Conservation (phyloP, 139 green algal species). For the Coelastrella sp. region DNA sequence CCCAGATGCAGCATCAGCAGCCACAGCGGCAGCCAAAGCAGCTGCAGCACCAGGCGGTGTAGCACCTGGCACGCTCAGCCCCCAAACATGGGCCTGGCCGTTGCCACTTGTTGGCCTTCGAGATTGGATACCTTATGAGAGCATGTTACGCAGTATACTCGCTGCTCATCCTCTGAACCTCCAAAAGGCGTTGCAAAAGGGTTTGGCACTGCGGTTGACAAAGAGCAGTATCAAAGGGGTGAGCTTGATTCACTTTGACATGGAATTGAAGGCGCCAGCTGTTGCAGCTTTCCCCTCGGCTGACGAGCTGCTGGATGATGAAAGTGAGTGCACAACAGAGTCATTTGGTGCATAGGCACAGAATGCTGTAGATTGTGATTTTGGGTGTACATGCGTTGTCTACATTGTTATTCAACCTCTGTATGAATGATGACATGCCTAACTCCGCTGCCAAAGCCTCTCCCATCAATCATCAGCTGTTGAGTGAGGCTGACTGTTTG, state of each 20-base stretch:
- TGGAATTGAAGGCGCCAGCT: slow-evolving; percentile 32
- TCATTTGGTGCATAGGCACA: no score
- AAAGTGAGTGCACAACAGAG: no score
- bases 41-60: slow-evolving; percentile 13
- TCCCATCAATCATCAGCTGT: no score
- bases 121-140: slow-evolving; percentile 46
- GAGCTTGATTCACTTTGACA: slow-evolving; percentile 42
- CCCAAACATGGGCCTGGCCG: slow-evolving; percentile 20
- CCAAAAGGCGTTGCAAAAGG: slow-evolving; percentile 32
- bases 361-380: no score
- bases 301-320: not conserved
- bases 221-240: slow-evolving; percentile 43
- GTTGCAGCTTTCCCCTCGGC: not conserved
- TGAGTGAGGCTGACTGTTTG: no score
- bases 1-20: slow-evolving; percentile 20
- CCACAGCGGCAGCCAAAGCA: slow-evolving; percentile 23
- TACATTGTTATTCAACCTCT: no score
- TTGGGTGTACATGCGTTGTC: no score
- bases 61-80: not conserved
- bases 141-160: slow-evolving; percentile 11
- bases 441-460: no score
- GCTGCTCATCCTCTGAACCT: slow-evolving; percentile 22
- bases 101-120: not conserved
- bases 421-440: no score
- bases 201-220: slow-evolving; percentile 25